Conservation (phyloP, 371 early-diverging fungal genomes). For the Rhizopus microsporus region DNA sequence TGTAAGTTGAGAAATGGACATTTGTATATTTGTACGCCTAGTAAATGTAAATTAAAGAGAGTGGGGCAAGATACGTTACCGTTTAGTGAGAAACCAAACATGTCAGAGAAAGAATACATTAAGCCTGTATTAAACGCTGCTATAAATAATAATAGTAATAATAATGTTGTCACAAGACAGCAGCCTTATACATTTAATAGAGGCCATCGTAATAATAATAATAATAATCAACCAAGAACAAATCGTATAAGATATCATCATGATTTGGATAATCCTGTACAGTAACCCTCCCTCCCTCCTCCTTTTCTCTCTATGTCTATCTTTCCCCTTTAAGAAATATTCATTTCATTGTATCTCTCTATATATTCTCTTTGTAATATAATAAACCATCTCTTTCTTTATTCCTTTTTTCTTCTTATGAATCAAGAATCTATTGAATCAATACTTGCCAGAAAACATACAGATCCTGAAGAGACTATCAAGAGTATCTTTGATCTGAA, state of each 20-base stretch:
- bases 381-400: neutral
- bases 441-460: neutral
- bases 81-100: constrained; percentile 41
- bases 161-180: neutral
- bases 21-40: constrained; percentile 17
- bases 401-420: too few species aligned
- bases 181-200: neutral
- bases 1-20: constrained; percentile 27
- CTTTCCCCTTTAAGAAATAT: neutral
- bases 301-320: too few species aligned
- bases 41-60: constrained; percentile 26
- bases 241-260: constrained; percentile 13
- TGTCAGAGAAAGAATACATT: constrained; percentile 28
- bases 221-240: constrained; percentile 10
- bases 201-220: constrained; percentile 1
- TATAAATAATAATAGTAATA: constrained; percentile 9
- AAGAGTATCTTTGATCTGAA: neutral
- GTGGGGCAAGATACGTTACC: constrained; percentile 43
- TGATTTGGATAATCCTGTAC: constrained; percentile 15
- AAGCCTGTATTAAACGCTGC: neutral
- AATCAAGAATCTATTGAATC: neutral
- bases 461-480: neutral
- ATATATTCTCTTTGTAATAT: neutral
- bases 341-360: neutral
- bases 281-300: neutral